A percentile compares a stretch with the other conserved stretches of the same genome.
These are phyloP conservation scores for Xerocomellus chrysenteron DNA, from an alignment of 768 basidiomycete genomes.

Conservation along the genomic window DNA sequence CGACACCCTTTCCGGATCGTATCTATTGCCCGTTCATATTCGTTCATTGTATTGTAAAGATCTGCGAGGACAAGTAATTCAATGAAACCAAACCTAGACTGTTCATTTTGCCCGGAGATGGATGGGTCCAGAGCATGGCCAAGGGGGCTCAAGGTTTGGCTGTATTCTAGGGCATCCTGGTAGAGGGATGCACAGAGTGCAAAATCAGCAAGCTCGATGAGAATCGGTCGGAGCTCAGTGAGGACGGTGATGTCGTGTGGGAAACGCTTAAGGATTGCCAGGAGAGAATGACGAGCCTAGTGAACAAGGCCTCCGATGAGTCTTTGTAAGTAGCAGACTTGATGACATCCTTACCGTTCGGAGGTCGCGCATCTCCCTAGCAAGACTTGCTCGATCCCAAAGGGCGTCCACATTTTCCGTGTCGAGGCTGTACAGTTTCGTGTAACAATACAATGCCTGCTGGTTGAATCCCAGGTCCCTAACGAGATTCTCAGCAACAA, in stretches of 20 bases:
- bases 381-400: conserved; percentile 85
- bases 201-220: conserved; percentile 62
- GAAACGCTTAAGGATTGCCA: conserved; percentile 28
- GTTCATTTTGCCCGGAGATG: conserved; percentile 7
- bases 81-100: conserved; percentile 34
- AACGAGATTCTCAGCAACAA: conserved; percentile 51
- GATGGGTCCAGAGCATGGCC: conserved; percentile 42
- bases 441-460: conserved; percentile 90
- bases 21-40: conserved; percentile 65
- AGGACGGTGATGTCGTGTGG: conserved; percentile 79
- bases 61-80: conserved; percentile 87
- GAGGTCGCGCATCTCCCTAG: conserved; percentile 71
- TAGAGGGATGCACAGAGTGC: conserved; percentile 63
- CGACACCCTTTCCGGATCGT: conserved; percentile 74
- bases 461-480: conserved; percentile 71
- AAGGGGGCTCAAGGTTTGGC: conserved; percentile 41
- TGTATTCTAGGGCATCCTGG: conserved; percentile 71
- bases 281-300: conserved; percentile 29
- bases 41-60: conserved; percentile 68
- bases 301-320: neutral
- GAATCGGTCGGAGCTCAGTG: conserved; percentile 63
- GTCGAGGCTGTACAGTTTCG: conserved; percentile 77
- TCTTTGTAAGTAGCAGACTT: neutral
- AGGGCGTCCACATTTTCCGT: conserved; percentile 80
- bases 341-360: conserved; percentile 49